Evolutionary conservation across 2,329 filamentous ascomycete species (phyloP), one percentile per base, ranked within the genome.

Genomic region (Neospermospora avenae): DNA sequence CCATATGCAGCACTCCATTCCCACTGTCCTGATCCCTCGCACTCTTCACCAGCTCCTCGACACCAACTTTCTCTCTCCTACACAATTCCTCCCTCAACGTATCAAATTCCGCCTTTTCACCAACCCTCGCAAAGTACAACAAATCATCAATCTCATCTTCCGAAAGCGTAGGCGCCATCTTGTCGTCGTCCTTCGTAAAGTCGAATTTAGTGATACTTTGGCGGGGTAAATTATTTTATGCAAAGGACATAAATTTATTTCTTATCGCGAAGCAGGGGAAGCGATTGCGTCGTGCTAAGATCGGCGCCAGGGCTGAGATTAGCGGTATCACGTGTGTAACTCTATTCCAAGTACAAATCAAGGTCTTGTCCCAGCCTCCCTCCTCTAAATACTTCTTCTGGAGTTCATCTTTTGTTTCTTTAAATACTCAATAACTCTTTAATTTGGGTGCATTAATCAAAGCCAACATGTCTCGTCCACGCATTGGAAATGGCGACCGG

Each of bases 131-230:
- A 67, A 91, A 86, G 78, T 96, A 97, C 67, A 98, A 84, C 66
- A 98, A 83, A 76, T 98, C 93, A 74, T 97, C 93, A 70, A 96
- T 88, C 74, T 92, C 85, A 56, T 96, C 93, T 72, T 89, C 86
- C 53, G 84, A 83, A 52, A 93, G 78, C 62, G 78, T 68, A 22
- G 63, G 60, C 58, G 73, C 56, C 70, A 72, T 67, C 57, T 65
- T 59, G 63, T 59, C 18, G 28, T 48, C 16, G 28, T 10, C 14
- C 20, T 42, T 42, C 18, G 2, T 24, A 20, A 14, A 28, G 18
- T 20, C 34, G 48, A 11, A 31, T 37, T 51, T 31, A 8, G 4
- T 18, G 3, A 13, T 18, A 7, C 28, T 20, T 18, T 54, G 37
- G 53, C 53, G 53, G 53, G 53, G 53, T 55, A 42, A 42, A 18